These are phyloP conservation scores for Ailanthus altissimus DNA, from an alignment of 345 rosid species.

Conservation along the genomic window DNA sequence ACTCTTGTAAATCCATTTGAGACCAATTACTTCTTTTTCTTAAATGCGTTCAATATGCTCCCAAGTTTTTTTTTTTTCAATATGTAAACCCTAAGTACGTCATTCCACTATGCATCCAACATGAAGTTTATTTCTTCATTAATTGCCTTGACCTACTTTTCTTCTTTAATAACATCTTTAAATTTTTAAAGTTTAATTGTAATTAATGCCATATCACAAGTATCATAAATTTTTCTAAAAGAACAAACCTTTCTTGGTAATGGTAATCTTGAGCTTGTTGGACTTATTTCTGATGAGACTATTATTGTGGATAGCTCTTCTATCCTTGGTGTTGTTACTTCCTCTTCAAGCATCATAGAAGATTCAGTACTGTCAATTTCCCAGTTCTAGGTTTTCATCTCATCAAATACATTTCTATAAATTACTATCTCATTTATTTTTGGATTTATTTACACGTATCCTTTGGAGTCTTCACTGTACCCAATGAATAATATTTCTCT, in stretches of 20 bases:
- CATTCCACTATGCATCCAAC: no score
- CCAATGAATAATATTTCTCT: background rate
- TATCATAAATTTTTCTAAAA: background rate
- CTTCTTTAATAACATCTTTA: background rate
- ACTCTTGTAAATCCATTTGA: background rate
- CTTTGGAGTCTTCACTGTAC: constrained; percentile 5
- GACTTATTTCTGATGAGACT: no score
- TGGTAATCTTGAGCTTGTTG: no score
- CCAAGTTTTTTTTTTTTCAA: background rate
- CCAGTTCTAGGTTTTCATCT: background rate
- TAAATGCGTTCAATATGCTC: background rate
- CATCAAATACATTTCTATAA: background rate
- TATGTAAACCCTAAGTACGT: no score
- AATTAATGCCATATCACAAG: background rate
- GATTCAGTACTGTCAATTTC: background rate
- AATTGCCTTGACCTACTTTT: background rate
- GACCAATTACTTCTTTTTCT: background rate
- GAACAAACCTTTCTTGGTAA: background rate
- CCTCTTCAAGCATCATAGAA: background rate
- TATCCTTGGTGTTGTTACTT: no score
- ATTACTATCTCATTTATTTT: background rate
- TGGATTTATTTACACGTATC: background rate
- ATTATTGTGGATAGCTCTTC: background rate
- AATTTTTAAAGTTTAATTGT: background rate
- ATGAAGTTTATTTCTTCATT: background rate